phyloP scores from a whole-genome alignment of 805 yeast species.

The Candida orba region DNA sequence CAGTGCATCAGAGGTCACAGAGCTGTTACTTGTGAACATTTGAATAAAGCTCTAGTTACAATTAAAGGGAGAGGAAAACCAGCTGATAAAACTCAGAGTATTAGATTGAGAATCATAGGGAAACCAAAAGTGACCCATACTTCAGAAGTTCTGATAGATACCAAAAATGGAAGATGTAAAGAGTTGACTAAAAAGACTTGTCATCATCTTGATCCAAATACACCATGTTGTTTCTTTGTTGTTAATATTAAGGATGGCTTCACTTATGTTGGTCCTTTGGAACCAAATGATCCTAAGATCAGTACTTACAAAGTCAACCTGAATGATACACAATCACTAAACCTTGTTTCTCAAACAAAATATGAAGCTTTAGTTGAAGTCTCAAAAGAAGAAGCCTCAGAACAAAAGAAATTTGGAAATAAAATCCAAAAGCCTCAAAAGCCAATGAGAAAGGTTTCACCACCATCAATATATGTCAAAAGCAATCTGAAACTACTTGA shows the following conservation, averaged over 20 bases:
- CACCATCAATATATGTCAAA: too few relatives aligned
- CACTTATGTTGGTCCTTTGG: background rate
- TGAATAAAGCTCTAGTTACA: conserved; percentile 3
- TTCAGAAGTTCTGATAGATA: conserved; percentile 1
- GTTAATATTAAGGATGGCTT: background rate
- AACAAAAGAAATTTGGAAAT: too few relatives aligned
- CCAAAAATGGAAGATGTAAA: conserved; percentile 3
- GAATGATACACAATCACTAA: background rate
- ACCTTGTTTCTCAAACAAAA: background rate
- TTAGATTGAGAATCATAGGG: background rate
- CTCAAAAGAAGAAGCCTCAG: too few relatives aligned
- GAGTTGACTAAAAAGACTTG: background rate
- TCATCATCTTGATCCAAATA: background rate
- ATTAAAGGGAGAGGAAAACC: conserved; percentile 5
- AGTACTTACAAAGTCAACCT: background rate
- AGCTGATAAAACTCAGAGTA: background rate
- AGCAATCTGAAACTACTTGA: too few relatives aligned
- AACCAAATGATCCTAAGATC: background rate
- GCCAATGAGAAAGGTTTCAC: too few relatives aligned
- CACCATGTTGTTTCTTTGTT: conserved; percentile 2
- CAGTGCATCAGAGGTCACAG: conserved; percentile 8
- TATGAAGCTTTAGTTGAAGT: too few relatives aligned
- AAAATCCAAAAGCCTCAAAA: too few relatives aligned
- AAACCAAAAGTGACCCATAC: background rate
- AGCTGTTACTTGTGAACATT: conserved; percentile 5